These are phyloP conservation scores for Solanum corneliomulleri DNA, from an alignment of 257 asterid species.

Conservation along the genomic window DNA sequence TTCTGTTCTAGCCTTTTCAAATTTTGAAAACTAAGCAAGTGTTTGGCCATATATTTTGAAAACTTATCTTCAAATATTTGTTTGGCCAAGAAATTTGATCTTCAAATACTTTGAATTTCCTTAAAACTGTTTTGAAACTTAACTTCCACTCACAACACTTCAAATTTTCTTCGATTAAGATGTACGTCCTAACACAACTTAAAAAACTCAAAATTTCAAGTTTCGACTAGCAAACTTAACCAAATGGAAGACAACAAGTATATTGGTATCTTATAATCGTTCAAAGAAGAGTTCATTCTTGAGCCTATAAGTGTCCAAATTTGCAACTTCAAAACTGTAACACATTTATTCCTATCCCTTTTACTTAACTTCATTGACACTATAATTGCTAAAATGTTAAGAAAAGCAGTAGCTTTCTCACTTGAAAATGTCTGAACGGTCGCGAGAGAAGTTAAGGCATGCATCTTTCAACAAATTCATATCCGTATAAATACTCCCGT, in stretches of 20 bases:
- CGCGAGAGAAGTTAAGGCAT: constrained; percentile 69
- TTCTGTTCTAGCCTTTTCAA: neutral
- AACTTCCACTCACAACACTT: neutral
- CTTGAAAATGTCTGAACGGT: constrained; percentile 79
- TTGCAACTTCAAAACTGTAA: neutral
- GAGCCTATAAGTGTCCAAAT: neutral
- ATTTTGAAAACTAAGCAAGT: neutral
- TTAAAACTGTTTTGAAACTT: neutral
- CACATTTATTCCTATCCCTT: neutral
- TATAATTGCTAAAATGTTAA: neutral
- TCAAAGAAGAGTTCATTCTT: neutral
- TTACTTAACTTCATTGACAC: neutral
- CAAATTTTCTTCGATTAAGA: neutral
- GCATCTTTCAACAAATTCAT: constrained; percentile 54
- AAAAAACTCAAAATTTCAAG: neutral
- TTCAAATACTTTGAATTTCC: too few relatives aligned
- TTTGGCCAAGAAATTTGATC: too few relatives aligned
- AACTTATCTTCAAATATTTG: too few relatives aligned
- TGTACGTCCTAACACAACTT: neutral
- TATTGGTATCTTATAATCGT: neutral
- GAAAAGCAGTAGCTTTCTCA: constrained; percentile 8
- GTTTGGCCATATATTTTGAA: neutral
- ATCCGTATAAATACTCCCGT: constrained; percentile 30
- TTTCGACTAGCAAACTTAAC: neutral
- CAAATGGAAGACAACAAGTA: neutral